These are phyloP conservation scores for Ogataea salicorniae DNA, from an alignment of 805 yeast genomes.

Conservation along the genomic window DNA sequence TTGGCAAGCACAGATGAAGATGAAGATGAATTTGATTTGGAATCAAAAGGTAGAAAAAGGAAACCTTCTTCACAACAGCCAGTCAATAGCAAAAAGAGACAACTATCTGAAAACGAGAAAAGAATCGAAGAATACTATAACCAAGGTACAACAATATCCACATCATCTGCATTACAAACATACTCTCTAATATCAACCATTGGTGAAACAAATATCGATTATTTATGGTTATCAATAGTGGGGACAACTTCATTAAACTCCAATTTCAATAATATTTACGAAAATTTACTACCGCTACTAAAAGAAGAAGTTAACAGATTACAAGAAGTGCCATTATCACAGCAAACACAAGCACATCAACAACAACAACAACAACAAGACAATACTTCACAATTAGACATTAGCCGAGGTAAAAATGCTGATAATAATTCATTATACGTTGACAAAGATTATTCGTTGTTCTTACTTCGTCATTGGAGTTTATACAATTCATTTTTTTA, in stretches of 20 bases:
- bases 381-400: slow-evolving; percentile 7
- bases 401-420: slow-evolving; percentile 26
- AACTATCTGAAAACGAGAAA: slow-evolving; percentile 44
- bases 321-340: slow-evolving; percentile 29
- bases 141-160: slow-evolving; percentile 72
- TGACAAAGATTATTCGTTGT: slow-evolving; percentile 82
- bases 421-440: slow-evolving; percentile 42
- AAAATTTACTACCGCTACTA: slow-evolving; percentile 63
- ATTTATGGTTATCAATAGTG: slow-evolving; percentile 80
- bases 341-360: neutral
- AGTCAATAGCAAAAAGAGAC: slow-evolving; percentile 36
- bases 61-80: slow-evolving; percentile 21
- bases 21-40: slow-evolving; percentile 25
- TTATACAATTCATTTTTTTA: slow-evolving; percentile 85
- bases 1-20: slow-evolving; percentile 26
- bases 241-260: slow-evolving; percentile 82
- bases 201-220: slow-evolving; percentile 70
- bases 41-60: slow-evolving; percentile 22
- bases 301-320: slow-evolving; percentile 80
- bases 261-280: slow-evolving; percentile 70
- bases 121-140: slow-evolving; percentile 70
- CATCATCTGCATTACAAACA: slow-evolving; percentile 72
- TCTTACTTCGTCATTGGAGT: slow-evolving; percentile 88
- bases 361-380: slow-evolving; percentile 3
- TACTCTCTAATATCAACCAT: slow-evolving; percentile 75